Evolutionary conservation across 768 basidiomycete genomes (phyloP), one percentile per base, ranked within the genome.

Genomic region (Tricholoma flavovirens): DNA sequence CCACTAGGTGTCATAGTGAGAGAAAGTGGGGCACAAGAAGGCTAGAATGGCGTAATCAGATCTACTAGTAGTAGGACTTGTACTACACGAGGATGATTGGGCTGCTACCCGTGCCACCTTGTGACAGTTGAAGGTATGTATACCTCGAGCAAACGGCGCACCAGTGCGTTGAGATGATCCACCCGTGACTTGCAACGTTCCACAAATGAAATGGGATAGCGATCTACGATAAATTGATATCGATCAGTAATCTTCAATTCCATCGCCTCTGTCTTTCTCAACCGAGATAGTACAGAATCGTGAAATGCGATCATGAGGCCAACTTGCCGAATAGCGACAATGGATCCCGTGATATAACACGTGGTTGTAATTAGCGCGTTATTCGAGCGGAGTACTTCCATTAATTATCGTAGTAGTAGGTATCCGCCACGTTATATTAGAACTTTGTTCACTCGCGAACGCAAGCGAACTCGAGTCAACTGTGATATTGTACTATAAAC

Each of bases 141-240:
- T 11, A 33, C 50, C 50, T 51, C 40, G 22, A 52, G 51, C 15
- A 40, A 42, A 42, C 51, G 22, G 46, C 30, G 36, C 36, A 26
- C 51, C 51, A 26, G 51, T 17, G 21, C 7, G 51, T 52, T 26
- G 24, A 42, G 36, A 26, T 21, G 24, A 51, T 35, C 17, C 33
- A 51, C 33, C n/a, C 36, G 30, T 32, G 30, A 38, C 15, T n/a
- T n/a, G 19, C 51, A 51, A 38, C 33, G n/a, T 51, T 51, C 1
- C 40, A 19, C 35, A 40, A 21, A 50, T 10, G 33, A 22, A 22
- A 51, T 14, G 5, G 22, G 35, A 40, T 52, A 26, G 22, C 22
- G 51, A 56, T 54, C 32, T 38, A 58, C 58, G 61, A 53, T 42
- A 60, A 56, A 62, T 60, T 59, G 57, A 58, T 61, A 64, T 59